Evolutionary conservation across 306 rosid genomes (phyloP), one percentile per base, ranked within the genome.

Genomic region (Glycine tomentella): DNA sequence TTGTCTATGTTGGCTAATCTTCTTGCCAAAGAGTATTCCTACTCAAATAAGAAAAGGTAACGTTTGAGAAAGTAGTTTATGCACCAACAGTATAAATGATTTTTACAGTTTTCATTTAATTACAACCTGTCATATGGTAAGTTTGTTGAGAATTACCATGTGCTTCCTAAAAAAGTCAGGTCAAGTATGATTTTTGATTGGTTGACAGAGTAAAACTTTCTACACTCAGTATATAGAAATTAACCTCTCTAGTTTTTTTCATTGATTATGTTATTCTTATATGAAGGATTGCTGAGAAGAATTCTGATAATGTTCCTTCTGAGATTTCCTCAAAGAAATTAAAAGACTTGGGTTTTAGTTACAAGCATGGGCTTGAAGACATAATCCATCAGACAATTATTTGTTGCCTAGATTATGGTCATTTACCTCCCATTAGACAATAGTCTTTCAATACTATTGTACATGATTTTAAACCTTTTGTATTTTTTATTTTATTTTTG

Each of bases 341-440:
- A n/a, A n/a, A n/a, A n/a, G 91, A 94, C 80, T 74, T 92, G 87
- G 97, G 95, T 61, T 92, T 91, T 63, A 55, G 52, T 77, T 91
- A 81, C 87, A 88, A 89, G 85, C 89, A 90, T 87, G 92, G 87
- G 49, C 40, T 88, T 42, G 86, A 84, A 86, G 91, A 91, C 25
- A 90, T 88, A 80, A 72, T 90, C 45, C 80, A 88, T 36, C 81
- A 92, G 70, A 85, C 93, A 53, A 62, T 89, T 16, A 56, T 77
- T 81, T 82, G 80, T 80, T 87, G 90, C 83, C 58, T 83, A 58
- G 80, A 81, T 40, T 82, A 70, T 84, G 92, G 95, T 71, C 86
- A 87, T 88, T 74, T 84, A 55, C 86, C 81, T 74, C 80, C 90
- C 55, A 36, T 70, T 74, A 83, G 85, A 63, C 15, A 67, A 12